Conservation (phyloP, 176 grass and related monocot species). For the Tuctoria greenei region DNA sequence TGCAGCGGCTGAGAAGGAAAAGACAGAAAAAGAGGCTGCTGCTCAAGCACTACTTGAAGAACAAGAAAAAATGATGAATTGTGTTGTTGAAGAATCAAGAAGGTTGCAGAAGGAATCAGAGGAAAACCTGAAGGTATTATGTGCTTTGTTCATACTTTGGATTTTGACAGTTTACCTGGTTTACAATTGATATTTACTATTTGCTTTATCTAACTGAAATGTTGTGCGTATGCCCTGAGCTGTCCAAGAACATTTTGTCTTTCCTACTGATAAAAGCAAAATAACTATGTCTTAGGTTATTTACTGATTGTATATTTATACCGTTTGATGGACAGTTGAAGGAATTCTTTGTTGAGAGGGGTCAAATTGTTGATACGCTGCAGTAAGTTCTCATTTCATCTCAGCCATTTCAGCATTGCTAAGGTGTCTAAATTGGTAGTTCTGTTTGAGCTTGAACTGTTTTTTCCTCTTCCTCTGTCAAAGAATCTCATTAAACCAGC, state of each 20-base stretch:
- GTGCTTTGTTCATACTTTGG: neutral
- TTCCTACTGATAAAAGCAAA: conserved; percentile 19
- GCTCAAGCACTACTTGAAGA: conserved; percentile 40
- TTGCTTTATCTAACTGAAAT: neutral
- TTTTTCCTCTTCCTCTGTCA: neutral
- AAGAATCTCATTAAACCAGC: conserved; percentile 1
- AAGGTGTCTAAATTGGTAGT: neutral
- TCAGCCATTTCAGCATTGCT: neutral
- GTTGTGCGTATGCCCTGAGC: neutral
- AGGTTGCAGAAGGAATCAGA: conserved; percentile 56
- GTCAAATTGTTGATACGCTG: conserved; percentile 52
- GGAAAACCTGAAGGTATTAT: conserved; percentile 59
- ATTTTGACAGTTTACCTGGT: neutral
- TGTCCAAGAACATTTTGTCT: neutral
- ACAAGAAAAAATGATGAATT: conserved; percentile 56
- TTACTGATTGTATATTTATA: conserved; percentile 22
- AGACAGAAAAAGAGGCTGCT: conserved; percentile 51
- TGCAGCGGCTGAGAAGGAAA: conserved; percentile 51
- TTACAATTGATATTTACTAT: neutral
- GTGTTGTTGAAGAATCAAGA: conserved; percentile 51
- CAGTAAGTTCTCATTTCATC: conserved; percentile 59
- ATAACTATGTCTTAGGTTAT: conserved; percentile 1
- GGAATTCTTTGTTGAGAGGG: conserved; percentile 58
- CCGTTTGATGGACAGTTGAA: conserved; percentile 53
- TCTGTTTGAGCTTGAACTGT: neutral